Evolutionary conservation across 1,139 yeast species (phyloP).

Genomic region (Trichomonascaceae sp.): DNA sequence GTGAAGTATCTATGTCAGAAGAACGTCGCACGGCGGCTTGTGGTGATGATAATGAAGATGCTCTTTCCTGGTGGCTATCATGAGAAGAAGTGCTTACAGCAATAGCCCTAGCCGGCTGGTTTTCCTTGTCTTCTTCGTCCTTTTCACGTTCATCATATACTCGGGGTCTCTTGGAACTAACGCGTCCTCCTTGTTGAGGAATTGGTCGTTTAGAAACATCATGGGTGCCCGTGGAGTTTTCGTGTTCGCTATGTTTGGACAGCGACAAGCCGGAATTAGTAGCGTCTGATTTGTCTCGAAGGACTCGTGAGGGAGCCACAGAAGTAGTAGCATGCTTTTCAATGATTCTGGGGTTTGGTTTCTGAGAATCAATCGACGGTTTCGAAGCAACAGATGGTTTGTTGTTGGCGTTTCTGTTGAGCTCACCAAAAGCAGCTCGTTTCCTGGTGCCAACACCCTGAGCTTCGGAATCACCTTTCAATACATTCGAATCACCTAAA

Average conservation of each 20-base stretch:
- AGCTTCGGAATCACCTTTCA: neutral
- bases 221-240: slow-evolving; percentile 1
- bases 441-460: slow-evolving; percentile 25
- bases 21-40: neutral
- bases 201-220: slow-evolving; percentile 2
- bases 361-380: neutral
- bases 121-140: slow-evolving; percentile 4
- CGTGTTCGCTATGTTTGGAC: neutral
- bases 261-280: neutral
- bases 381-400: neutral
- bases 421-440: slow-evolving; percentile 32
- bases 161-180: slow-evolving; percentile 3
- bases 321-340: neutral
- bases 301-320: neutral
- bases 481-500: slow-evolving; percentile 1
- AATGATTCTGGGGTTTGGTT: neutral
- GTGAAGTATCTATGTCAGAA: neutral
- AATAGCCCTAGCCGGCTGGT: neutral
- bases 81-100: neutral
- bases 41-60: neutral
- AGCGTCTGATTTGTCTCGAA: neutral
- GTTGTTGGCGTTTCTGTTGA: slow-evolving; percentile 19
- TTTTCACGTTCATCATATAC: slow-evolving; percentile 6
- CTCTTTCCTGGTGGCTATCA: neutral
- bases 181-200: slow-evolving; percentile 7